phyloP scores from a whole-genome alignment of 2,329 filamentous ascomycete species.

The Diaporthe australafricana region DNA sequence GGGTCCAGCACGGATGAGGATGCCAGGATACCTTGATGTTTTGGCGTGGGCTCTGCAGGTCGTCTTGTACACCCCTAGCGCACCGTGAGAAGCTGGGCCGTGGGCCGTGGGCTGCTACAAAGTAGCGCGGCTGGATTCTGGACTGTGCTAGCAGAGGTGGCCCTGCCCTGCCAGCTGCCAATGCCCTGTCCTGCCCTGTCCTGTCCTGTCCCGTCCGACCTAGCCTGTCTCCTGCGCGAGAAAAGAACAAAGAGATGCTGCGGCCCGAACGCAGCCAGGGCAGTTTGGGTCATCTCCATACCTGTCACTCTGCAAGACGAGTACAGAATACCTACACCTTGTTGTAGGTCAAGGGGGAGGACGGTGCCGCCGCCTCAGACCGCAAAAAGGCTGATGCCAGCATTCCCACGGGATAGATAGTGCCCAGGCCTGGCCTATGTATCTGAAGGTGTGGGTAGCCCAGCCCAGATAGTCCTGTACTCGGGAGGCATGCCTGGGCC shows the following conservation, averaged over 20 bases:
- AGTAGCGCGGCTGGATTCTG: not conserved
- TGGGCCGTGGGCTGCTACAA: not conserved
- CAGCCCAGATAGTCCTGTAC: constrained; percentile 1
- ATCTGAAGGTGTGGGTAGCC: not conserved
- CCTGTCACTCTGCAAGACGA: not conserved
- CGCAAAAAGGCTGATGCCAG: not conserved
- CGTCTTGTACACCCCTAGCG: constrained; percentile 18
- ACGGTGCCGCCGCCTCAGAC: not conserved
- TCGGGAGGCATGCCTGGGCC: constrained; percentile 6
- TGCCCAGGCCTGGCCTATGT: not conserved
- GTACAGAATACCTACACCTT: not conserved
- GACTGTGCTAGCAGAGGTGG: not conserved
- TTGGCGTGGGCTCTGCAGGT: constrained; percentile 25
- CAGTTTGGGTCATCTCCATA: not conserved
- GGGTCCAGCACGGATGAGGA: constrained; percentile 15
- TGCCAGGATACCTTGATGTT: constrained; percentile 30
- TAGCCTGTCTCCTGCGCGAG: not conserved
- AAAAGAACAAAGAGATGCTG: not conserved
- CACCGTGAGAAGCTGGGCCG: constrained; percentile 1
- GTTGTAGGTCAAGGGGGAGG: no score
- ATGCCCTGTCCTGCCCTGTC: no score
- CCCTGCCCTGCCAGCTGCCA: not conserved
- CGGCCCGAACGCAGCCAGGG: no score
- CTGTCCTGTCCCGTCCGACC: not conserved
- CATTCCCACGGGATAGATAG: not conserved